phyloP scores from a whole-genome alignment of 1,284 basidiomycete species.

The Kwoniella shivajii region DNA sequence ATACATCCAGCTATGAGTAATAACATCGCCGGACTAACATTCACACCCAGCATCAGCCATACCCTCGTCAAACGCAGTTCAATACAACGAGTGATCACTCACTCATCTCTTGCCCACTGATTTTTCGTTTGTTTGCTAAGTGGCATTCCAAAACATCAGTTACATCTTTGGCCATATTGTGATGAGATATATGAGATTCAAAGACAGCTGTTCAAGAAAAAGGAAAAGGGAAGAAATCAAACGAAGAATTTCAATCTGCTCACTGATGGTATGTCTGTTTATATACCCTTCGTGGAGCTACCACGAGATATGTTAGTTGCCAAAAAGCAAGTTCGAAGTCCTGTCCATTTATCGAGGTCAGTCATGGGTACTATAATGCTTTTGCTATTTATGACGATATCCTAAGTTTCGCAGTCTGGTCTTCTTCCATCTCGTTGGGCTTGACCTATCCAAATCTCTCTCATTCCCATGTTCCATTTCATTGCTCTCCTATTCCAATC shows the following conservation, averaged over 20 bases:
- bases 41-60: background rate
- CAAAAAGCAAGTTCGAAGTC: conserved; percentile 93
- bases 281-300: conserved; percentile 86
- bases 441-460: background rate
- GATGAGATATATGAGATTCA: background rate
- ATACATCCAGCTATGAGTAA: conserved; percentile 78
- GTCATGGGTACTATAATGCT: background rate
- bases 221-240: no score
- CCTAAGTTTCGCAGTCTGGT: background rate
- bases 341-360: conserved; percentile 54
- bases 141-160: background rate
- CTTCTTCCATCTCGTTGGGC: no score
- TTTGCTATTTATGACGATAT: background rate
- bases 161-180: background rate
- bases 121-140: conserved; percentile 89
- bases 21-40: conserved; percentile 72
- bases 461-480: background rate
- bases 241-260: conserved; percentile 12
- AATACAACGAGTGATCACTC: conserved; percentile 14
- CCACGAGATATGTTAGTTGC: conserved; percentile 88
- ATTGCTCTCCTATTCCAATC: background rate
- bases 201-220: no score
- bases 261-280: conserved; percentile 53
- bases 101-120: conserved; percentile 90
- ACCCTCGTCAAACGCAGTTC: background rate